Evolutionary conservation across 495 filamentous ascomycete genomes (phyloP).

Genomic region (Penicillium ucsense): DNA sequence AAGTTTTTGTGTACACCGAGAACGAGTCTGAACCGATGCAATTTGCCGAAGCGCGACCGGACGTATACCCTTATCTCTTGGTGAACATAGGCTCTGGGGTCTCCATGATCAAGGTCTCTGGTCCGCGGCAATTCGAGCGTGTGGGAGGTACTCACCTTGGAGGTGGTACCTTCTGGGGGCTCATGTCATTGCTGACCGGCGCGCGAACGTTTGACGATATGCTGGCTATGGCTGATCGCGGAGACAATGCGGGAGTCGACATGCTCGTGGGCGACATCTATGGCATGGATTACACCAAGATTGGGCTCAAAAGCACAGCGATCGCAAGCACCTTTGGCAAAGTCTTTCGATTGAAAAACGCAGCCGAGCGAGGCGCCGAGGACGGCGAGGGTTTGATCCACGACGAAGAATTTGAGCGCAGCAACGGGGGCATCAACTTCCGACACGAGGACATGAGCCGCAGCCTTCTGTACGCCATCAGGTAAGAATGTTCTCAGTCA

Average conservation of each 20-base stretch:
- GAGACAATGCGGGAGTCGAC: conserved; percentile 87
- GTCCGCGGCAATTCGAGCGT: conserved; percentile 71
- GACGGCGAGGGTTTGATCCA: conserved; percentile 56
- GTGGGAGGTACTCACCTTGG: conserved; percentile 93
- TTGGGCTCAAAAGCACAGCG: conserved; percentile 84
- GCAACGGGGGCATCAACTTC: conserved; percentile 34
- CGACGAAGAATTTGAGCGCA: conserved; percentile 36
- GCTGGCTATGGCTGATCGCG: conserved; percentile 85
- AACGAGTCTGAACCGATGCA: conserved; percentile 75
- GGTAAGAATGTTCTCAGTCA: conserved; percentile 27
- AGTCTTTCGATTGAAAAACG: conserved; percentile 77
- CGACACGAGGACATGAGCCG: conserved; percentile 56
- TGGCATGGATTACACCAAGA: conserved; percentile 88
- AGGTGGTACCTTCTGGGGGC: conserved; percentile 91
- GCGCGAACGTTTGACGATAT: conserved; percentile 91
- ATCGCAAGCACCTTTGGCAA: conserved; percentile 97
- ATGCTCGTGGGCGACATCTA: conserved; percentile 99
- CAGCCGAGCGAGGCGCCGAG: conserved; percentile 67
- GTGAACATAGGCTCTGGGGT: conserved; percentile 99
- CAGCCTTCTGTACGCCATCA: conserved; percentile 73
- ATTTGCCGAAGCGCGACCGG: conserved; percentile 58
- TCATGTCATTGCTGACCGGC: conserved; percentile 82
- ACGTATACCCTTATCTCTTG: conserved; percentile 91
- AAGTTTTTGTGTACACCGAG: conserved; percentile 95
- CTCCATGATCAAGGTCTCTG: conserved; percentile 95